Conservation (phyloP, 192 early-diverging fungal genomes). For the Spizellomyces punctatus region DNA sequence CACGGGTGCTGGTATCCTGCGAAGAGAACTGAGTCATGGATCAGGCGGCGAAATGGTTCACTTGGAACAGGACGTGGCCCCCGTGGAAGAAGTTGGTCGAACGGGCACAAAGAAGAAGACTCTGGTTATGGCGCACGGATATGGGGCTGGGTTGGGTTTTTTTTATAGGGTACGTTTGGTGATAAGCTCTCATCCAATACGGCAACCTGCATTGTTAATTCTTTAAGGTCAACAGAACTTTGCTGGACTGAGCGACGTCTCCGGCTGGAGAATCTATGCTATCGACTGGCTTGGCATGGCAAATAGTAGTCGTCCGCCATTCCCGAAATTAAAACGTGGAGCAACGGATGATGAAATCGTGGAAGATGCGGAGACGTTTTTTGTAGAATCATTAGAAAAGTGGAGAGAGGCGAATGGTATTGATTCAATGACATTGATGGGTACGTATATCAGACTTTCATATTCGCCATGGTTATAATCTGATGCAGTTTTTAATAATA, state of each 20-base stretch:
- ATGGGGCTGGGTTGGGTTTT: slow-evolving; percentile 79
- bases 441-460: slow-evolving; percentile 28
- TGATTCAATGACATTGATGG: slow-evolving; percentile 82
- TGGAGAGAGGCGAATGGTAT: slow-evolving; percentile 80
- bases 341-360: slow-evolving; percentile 36
- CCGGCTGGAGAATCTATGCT: slow-evolving; percentile 63
- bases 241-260: slow-evolving; percentile 29
- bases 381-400: slow-evolving; percentile 87
- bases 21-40: slow-evolving; percentile 6
- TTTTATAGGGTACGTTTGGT: slow-evolving; percentile 55
- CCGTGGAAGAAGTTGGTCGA: slow-evolving; percentile 29
- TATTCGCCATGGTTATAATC: slow-evolving; percentile 6
- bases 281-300: slow-evolving; percentile 98
- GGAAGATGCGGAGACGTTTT: slow-evolving; percentile 71
- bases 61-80: slow-evolving; percentile 34
- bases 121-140: slow-evolving; percentile 78
- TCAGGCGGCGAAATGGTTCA: slow-evolving; percentile 11
- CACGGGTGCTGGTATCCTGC: slow-evolving; percentile 8
- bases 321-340: slow-evolving; percentile 52
- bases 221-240: neutral
- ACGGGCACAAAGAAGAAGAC: slow-evolving; percentile 37
- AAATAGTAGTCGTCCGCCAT: slow-evolving; percentile 76
- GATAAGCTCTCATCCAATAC: slow-evolving; percentile 6
- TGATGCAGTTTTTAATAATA: neutral
- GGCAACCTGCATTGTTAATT: slow-evolving; percentile 40